Evolutionary conservation across 2,329 filamentous ascomycete genomes (phyloP).

Genomic region (Fusarium phyllophilum): DNA sequence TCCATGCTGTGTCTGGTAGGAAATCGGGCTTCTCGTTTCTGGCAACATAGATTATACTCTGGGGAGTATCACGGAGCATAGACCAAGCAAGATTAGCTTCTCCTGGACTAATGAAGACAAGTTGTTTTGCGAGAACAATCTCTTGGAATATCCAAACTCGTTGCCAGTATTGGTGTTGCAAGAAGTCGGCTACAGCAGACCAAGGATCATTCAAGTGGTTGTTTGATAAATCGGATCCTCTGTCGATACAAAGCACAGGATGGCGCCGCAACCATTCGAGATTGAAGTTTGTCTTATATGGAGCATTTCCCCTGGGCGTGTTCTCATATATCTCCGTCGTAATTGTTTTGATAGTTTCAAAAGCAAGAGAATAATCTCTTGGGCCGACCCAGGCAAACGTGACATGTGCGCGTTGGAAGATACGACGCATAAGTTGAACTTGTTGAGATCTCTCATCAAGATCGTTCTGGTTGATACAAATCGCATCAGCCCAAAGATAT

Average conservation of each 20-base stretch:
- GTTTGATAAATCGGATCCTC: background rate
- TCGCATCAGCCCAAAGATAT: background rate
- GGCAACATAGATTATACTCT: background rate
- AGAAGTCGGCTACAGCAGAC: background rate
- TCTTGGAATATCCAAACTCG: constrained; percentile 11
- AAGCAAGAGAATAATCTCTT: constrained; percentile 10
- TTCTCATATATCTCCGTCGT: background rate
- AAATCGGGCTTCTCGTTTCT: background rate
- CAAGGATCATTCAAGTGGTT: background rate
- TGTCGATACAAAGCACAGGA: background rate
- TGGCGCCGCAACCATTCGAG: background rate
- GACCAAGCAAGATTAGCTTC: background rate
- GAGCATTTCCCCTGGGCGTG: background rate
- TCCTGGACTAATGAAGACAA: constrained; percentile 1
- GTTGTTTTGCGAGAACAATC: background rate
- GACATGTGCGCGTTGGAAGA: background rate
- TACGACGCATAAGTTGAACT: constrained; percentile 11
- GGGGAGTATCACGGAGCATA: background rate
- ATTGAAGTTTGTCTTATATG: background rate
- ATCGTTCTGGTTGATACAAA: constrained; percentile 11
- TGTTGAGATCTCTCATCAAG: background rate
- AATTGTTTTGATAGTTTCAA: background rate
- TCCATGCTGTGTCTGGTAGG: background rate
- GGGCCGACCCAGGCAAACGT: constrained; percentile 1
- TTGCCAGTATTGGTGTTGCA: constrained; percentile 9